Base-by-base conservation (phyloP, 306 rosid genomes). In the Oxytropis ochrocephala region DNA sequence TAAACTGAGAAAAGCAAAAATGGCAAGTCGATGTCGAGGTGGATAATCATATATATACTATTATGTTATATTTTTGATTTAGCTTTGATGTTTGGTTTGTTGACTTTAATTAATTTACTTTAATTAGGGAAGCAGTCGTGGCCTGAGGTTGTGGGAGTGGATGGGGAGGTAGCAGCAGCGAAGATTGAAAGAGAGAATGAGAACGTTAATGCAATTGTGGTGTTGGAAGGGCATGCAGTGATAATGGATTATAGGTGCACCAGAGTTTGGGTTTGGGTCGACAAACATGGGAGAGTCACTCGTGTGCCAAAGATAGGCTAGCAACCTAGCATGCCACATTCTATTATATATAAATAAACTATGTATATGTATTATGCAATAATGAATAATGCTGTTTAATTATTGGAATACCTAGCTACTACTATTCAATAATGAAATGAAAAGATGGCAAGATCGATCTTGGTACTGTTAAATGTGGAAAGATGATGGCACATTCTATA, bases 141-240 rank as follows among this genome's bases (percentile, higher is more conserved):
- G 88, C 86, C 85, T 11, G 86, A 84, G 78, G 18, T 84, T 27
- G 70, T 75, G 44, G 80, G 82, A 58, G 16, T 4, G 19, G 57
- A 38, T 3, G 84, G 78, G 32, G 69, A 81, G 11, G 54, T 2
- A 17, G 86, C 80, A 36, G 75, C 59, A 2, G 49, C 18, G 4
- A 78, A 47, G 65, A 81, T 78, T 46, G 81, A 68, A 46, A 44
- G 51, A 27, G 82, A 81, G 66, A 78, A 79, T 35, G 42, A 41
- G 8, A 8, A 47, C 8, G 64, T 85, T 38, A 10, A 16, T 12
- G 78, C 80, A 7, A 50, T 59, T 2, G 64, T 76, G 18, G 50
- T 84, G 54, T 9, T 21, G 5, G 80, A 72, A 27, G 86, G 86
- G 4, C 18, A 58, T 35, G 0, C 2, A 0, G 77, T 67, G 11